phyloP scores from a whole-genome alignment of 768 basidiomycete species.

The Leucosporidium creatinivorum region DNA sequence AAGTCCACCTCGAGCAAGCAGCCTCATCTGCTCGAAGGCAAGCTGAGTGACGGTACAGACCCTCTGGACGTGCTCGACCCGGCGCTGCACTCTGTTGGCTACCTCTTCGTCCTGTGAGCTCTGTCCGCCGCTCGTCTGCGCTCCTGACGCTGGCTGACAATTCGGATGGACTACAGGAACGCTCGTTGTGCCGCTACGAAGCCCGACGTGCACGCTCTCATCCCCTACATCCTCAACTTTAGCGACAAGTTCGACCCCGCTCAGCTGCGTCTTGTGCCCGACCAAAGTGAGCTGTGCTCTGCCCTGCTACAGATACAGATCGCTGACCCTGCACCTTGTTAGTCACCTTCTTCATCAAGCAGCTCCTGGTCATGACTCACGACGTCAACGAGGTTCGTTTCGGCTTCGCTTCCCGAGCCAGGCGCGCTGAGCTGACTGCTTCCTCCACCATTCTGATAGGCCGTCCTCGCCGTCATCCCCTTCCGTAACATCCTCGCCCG shows the following conservation, averaged over 20 bases:
- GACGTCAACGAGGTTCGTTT: neutral
- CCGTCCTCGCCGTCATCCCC: conserved; percentile 51
- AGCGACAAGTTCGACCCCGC: neutral
- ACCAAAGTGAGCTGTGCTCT: conserved; percentile 2
- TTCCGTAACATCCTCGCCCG: conserved; percentile 56
- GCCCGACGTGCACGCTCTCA: neutral
- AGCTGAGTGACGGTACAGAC: conserved; percentile 56
- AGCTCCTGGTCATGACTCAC: neutral
- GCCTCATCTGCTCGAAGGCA: conserved; percentile 2
- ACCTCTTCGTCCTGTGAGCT: conserved; percentile 65
- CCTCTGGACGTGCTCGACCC: conserved; percentile 58
- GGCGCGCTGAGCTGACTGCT: neutral
- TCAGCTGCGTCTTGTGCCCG: conserved; percentile 7
- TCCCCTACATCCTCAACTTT: neutral
- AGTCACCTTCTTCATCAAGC: conserved; percentile 9
- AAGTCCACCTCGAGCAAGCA: conserved; percentile 52
- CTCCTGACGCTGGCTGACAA: neutral
- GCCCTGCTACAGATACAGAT: neutral
- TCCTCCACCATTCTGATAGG: conserved; percentile 37
- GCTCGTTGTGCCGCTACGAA: neutral
- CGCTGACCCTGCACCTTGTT: neutral
- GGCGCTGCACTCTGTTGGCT: conserved; percentile 55
- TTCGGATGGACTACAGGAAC: neutral
- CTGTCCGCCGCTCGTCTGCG: too few species aligned
- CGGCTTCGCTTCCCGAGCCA: neutral